Conservation (phyloP, 2,329 filamentous ascomycete genomes). For the Beauveria varroae region DNA sequence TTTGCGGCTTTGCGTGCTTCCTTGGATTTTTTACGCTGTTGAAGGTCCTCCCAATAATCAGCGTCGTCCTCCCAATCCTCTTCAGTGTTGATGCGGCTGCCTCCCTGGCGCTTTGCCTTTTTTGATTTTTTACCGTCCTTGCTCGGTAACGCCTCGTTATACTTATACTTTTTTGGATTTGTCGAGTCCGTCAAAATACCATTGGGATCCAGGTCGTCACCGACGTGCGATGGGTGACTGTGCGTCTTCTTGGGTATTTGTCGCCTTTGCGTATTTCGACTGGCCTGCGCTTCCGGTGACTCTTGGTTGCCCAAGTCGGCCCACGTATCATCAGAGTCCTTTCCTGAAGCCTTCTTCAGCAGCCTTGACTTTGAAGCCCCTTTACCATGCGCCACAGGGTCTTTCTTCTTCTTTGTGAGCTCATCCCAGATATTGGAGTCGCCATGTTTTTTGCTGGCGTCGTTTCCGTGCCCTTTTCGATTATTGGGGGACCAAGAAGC, state of each 20-base stretch:
- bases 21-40: constrained; percentile 35
- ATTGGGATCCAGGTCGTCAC: background rate
- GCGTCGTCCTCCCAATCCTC: constrained; percentile 34
- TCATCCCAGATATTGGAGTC: constrained; percentile 14
- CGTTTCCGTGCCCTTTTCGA: constrained; percentile 18
- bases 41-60: constrained; percentile 29
- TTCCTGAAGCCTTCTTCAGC: background rate
- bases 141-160: background rate
- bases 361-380: background rate
- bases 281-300: background rate
- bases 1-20: constrained; percentile 31
- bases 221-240: constrained; percentile 9
- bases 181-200: background rate
- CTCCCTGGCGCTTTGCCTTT: constrained; percentile 1
- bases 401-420: constrained; percentile 10
- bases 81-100: constrained; percentile 12
- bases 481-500: background rate
- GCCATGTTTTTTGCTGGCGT: background rate
- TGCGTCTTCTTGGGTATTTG: constrained; percentile 8
- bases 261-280: background rate
- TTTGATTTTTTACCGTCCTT: constrained; percentile 7
- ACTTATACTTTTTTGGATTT: background rate
- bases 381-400: background rate
- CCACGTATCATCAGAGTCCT: constrained; percentile 15
- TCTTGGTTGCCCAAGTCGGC: constrained; percentile 12